Conservation (phyloP, 2,329 filamentous ascomycete species). For the Talaromyces funiculosus region DNA sequence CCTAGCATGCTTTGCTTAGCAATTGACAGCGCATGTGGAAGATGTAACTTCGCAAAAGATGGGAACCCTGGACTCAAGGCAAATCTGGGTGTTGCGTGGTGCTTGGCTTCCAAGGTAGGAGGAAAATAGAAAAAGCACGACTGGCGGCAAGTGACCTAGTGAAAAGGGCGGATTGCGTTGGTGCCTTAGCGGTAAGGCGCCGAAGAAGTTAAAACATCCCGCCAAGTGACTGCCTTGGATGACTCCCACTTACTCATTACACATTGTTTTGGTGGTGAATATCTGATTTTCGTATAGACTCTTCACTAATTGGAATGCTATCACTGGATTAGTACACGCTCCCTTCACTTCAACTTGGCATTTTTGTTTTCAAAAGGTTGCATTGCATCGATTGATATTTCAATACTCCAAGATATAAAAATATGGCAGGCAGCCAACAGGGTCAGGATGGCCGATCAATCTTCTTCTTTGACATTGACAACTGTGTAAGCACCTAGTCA, state of each 20-base stretch:
- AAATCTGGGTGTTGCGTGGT: background rate
- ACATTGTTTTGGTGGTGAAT: background rate
- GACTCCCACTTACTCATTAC: background rate
- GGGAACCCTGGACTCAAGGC: background rate
- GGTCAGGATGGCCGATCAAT: constrained; percentile 45
- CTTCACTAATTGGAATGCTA: background rate
- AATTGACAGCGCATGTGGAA: background rate
- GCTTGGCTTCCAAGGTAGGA: background rate
- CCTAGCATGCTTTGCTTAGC: constrained; percentile 1
- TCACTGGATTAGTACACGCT: background rate
- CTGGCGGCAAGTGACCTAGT: background rate
- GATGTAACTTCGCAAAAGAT: background rate
- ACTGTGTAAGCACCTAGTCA: constrained; percentile 58
- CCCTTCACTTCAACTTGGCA: background rate
- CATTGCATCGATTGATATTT: background rate
- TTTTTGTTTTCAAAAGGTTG: background rate
- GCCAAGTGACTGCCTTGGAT: background rate
- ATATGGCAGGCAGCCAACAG: constrained; percentile 1
- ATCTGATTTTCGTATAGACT: background rate
- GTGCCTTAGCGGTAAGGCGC: background rate
- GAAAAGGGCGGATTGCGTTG: background rate
- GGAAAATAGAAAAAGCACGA: background rate
- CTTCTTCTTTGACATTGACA: constrained; percentile 91
- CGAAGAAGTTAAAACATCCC: background rate
- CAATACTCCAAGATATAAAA: background rate